Conservation (phyloP, 176 grass and related monocot species). For the Triticum aestivum region DNA sequence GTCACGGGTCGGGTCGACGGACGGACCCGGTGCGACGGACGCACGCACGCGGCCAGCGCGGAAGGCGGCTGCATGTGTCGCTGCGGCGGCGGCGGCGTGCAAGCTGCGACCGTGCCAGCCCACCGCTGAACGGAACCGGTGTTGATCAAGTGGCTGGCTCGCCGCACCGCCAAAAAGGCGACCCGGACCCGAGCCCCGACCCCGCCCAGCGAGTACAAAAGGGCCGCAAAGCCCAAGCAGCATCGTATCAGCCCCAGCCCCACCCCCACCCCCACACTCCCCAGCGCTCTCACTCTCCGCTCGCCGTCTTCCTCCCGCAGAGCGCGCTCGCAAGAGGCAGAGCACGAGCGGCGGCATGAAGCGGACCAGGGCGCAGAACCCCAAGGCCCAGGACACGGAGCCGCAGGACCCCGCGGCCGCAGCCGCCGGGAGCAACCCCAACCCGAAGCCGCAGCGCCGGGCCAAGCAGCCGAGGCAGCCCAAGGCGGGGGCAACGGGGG, state of each 20-base stretch:
- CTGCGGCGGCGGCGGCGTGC: neutral
- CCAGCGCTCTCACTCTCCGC: neutral
- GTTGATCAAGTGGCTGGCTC: neutral
- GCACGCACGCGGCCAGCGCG: no score
- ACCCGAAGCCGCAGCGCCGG: slow-evolving; percentile 39
- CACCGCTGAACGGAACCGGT: neutral
- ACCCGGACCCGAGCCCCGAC: neutral
- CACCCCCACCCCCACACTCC: neutral
- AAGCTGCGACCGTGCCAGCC: neutral
- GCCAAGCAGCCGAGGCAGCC: slow-evolving; percentile 45
- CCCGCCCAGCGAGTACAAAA: slow-evolving; percentile 3
- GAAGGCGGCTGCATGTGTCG: neutral
- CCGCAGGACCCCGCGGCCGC: neutral
- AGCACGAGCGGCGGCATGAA: slow-evolving; percentile 34
- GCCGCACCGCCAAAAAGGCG: neutral
- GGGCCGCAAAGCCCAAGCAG: slow-evolving; percentile 3
- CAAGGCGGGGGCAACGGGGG: neutral
- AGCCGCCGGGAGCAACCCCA: neutral
- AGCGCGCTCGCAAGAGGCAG: no score
- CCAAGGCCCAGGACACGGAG: slow-evolving; percentile 17
- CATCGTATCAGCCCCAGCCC: neutral
- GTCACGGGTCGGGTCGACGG: neutral
- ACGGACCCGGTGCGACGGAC: neutral
- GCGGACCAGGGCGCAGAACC: slow-evolving; percentile 43
- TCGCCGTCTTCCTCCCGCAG: neutral